phyloP scores from a whole-genome alignment of 2,329 filamentous ascomycete genomes.

The Aspergillus brasiliensis region DNA sequence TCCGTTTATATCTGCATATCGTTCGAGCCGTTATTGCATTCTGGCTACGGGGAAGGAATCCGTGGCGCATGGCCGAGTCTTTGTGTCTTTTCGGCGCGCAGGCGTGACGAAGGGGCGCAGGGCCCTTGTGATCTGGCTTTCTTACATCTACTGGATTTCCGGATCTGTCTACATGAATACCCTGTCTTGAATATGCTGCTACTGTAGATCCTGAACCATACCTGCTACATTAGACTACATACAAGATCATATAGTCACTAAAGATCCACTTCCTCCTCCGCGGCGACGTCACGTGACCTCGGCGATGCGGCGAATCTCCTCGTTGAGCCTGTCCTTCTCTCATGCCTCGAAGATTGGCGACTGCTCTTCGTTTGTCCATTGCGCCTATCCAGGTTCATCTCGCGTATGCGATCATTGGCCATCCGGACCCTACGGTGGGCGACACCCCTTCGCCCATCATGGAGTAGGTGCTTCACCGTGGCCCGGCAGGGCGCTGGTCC shows the following conservation, averaged over 20 bases:
- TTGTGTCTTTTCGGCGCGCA: constrained; percentile 24
- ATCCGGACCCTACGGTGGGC: constrained; percentile 29
- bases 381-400: neutral
- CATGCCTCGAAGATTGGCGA: neutral
- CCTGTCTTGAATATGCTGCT: neutral
- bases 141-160: neutral
- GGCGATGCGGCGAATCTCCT: neutral
- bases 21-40: constrained; percentile 11
- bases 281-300: neutral
- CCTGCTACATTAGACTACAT: too few species aligned
- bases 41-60: constrained; percentile 13
- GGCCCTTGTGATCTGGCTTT: constrained; percentile 14
- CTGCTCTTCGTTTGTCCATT: neutral
- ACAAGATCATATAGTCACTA: too few species aligned
- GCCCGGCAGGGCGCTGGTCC: constrained; percentile 13
- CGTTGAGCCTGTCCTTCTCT: neutral
- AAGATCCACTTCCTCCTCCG: neutral
- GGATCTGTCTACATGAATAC: neutral
- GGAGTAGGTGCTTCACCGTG: constrained; percentile 15
- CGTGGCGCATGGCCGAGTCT: constrained; percentile 23
- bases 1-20: constrained; percentile 15
- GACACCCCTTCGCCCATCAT: constrained; percentile 27
- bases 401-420: constrained; percentile 36
- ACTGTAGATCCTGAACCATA: too few species aligned
- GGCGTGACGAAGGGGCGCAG: constrained; percentile 26